Evolutionary conservation across 2,329 filamentous ascomycete species (phyloP), one percentile per base, ranked within the genome.

Genomic region (Talaromyces sp.): DNA sequence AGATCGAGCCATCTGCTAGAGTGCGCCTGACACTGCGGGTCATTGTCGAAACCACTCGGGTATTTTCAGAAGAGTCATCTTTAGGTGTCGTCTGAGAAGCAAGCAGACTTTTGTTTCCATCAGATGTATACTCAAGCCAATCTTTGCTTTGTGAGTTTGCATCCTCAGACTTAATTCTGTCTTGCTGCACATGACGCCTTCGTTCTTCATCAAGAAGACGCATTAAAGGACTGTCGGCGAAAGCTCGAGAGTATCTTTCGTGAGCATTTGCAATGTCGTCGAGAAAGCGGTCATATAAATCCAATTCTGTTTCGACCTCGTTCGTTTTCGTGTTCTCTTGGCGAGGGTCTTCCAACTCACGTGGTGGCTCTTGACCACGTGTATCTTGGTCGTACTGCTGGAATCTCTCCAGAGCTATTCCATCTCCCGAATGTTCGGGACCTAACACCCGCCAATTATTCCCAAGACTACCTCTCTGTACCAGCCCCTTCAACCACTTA

Each of bases 21-120:
- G 81, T 82, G 3, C 79, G 82, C 3, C 84, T 83, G 67, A 86
- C 82, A 2, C 85, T 88, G 0, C 81, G 86, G 0, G 84, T 87
- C 49, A 86, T 75, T 1, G 85, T 86, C 0, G 85, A 86, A 1
- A 88, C 73, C 2, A 89, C 72, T 70, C 72, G 22, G 66, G 59
- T n/a, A 65, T 64, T 66, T 9, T 68, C 52, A 13, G 70, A 67
- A 17, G 70, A 67, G n/a, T 71, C 68, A 47, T 70, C 69, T 35
- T 57, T 25, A 8, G 68, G 71, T 60, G 68, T 68, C 2, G 39
- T 47, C 41, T 67, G 60, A 47, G 59, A 61, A 39, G 58, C 59
- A 39, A 65, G 58, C 9, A 61, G 27, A 7, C 58, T 54, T 39
- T 64, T 57, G 17, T 67, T 62, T n/a, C 65, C 62, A 37, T 65